Evolutionary conservation across 192 early-diverging fungal species (phyloP).

Genomic region (Mortierella claussenii): DNA sequence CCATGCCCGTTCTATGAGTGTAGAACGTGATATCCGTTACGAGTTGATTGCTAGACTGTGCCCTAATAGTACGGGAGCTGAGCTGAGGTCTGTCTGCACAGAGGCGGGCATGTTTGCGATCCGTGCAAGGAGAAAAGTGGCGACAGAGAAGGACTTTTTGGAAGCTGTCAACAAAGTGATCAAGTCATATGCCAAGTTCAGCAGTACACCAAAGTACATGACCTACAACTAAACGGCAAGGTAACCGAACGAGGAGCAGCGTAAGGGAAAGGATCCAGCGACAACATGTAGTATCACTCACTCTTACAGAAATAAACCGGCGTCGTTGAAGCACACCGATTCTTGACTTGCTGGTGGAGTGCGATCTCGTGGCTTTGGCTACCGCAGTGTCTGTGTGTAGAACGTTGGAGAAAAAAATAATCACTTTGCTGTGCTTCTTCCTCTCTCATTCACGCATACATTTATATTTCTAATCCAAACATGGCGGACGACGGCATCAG

Average conservation of each 20-base stretch:
- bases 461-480: not conserved
- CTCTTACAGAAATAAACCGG: no score
- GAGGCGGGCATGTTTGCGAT: conserved; percentile 99
- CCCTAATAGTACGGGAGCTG: conserved; percentile 99
- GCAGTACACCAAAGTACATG: conserved; percentile 94
- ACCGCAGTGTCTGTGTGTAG: not conserved
- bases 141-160: conserved; percentile 99
- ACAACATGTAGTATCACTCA: no score
- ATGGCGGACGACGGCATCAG: conserved; percentile 43
- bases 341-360: not conserved
- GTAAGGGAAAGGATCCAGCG: no score
- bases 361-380: conserved; percentile 2
- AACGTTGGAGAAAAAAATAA: conserved; percentile 11
- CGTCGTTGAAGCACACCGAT: not conserved
- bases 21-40: conserved; percentile 99
- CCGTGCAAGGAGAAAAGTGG: conserved; percentile 96
- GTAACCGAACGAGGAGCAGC: no score
- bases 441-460: not conserved
- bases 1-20: conserved; percentile 98
- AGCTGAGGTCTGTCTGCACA: conserved; percentile 98
- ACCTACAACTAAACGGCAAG: conserved; percentile 80
- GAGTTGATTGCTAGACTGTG: conserved; percentile 98
- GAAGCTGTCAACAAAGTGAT: conserved; percentile 99
- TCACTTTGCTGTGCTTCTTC: not conserved
- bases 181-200: conserved; percentile 99